A percentile compares a stretch with the other conserved stretches of the same genome.
Conservation (phyloP, 108 stramenopile genomes). For the Pseudonitzschia delicatissima region DNA sequence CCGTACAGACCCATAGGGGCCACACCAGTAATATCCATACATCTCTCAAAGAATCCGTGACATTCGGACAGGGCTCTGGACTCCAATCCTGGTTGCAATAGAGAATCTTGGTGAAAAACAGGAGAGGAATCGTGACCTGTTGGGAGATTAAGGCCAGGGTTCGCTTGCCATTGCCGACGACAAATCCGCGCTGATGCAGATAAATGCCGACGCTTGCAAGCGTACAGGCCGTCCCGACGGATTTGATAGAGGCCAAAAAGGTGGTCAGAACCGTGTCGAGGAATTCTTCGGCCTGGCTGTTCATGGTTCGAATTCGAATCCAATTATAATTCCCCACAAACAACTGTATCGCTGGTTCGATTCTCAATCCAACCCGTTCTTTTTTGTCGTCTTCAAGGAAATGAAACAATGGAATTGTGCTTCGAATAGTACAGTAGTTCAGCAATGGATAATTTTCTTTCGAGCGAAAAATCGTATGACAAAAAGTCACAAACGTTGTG, state of each 20-base stretch:
- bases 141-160: conserved; percentile 75
- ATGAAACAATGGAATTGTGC: no score
- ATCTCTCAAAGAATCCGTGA: conserved; percentile 52
- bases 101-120: conserved; percentile 86
- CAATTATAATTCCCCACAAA: no score
- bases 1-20: conserved; percentile 63
- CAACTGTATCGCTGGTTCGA: no score
- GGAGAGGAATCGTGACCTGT: conserved; percentile 85
- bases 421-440: no score
- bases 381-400: no score
- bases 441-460: no score
- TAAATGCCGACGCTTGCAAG: conserved; percentile 73
- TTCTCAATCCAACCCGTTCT: no score
- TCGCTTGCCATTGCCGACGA: conserved; percentile 59
- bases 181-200: conserved; percentile 61
- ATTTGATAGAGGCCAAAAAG: conserved; percentile 62
- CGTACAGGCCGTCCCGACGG: conserved; percentile 77
- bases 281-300: no score
- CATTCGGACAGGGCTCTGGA: conserved; percentile 60
- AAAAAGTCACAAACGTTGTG: no score
- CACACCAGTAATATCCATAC: conserved; percentile 74
- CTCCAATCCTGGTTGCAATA: conserved; percentile 73
- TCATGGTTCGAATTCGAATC: no score
- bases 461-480: no score
- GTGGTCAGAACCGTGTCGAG: conserved; percentile 18